A percentile compares a stretch with the other conserved stretches of the same genome.
Evolutionary conservation across 352 stramenopile species (phyloP).

Genomic region (Pythium dissimile): DNA sequence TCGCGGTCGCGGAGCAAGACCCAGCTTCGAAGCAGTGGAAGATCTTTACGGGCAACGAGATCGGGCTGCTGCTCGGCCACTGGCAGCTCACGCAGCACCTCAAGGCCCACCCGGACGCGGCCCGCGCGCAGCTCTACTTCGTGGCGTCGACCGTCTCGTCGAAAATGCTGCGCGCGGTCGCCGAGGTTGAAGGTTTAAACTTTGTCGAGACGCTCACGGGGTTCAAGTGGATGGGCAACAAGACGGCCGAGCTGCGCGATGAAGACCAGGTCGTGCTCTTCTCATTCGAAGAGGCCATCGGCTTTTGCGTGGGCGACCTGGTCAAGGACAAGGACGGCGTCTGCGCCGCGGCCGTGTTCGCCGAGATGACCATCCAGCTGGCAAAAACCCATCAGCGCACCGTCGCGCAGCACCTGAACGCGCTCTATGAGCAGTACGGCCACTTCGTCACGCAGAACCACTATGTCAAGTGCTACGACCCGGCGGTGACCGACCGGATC

Average conservation of each 20-base stretch:
- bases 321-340: constrained; percentile 99
- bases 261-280: constrained; percentile 94
- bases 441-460: constrained; percentile 97
- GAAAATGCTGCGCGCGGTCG: constrained; percentile 95
- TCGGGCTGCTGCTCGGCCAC: constrained; percentile 92
- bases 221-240: constrained; percentile 99
- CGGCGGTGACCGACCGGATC: constrained; percentile 80
- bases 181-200: constrained; percentile 88
- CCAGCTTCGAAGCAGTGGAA: constrained; percentile 84
- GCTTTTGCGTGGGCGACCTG: constrained; percentile 96
- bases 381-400: constrained; percentile 46
- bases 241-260: constrained; percentile 67
- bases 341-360: constrained; percentile 87
- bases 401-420: constrained; percentile 74
- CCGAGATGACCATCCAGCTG: constrained; percentile 86
- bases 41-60: constrained; percentile 98
- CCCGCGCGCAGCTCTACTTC: constrained; percentile 80
- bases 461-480: constrained; percentile 96
- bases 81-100: constrained; percentile 88
- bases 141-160: constrained; percentile 96
- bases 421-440: constrained; percentile 93
- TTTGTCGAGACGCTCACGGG: constrained; percentile 98
- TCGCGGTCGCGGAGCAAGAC: constrained; percentile 93
- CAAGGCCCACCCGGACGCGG: constrained; percentile 44
- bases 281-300: constrained; percentile 98